Conservation (phyloP, 2,329 filamentous ascomycete genomes). For the Colletotrichum liaoningense region DNA sequence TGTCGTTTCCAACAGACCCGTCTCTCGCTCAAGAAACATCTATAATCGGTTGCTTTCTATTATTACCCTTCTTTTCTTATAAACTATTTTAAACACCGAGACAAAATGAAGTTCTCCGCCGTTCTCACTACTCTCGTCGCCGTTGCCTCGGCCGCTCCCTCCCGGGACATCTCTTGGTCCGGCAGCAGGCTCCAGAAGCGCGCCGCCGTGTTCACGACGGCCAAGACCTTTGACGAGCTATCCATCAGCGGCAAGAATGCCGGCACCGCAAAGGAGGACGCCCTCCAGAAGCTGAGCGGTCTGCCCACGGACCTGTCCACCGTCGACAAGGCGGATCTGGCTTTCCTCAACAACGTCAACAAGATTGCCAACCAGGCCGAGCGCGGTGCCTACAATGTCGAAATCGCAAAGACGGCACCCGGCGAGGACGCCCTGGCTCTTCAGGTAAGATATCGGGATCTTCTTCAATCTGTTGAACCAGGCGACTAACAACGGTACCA, state of each 20-base stretch:
- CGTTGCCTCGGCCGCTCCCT: constrained; percentile 42
- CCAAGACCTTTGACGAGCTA: constrained; percentile 54
- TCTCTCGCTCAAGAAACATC: constrained; percentile 19
- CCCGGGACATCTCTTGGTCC: constrained; percentile 1
- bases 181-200: constrained; percentile 39
- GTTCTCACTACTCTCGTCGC: constrained; percentile 42
- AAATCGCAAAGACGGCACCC: constrained; percentile 57
- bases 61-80: constrained; percentile 15
- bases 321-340: constrained; percentile 59
- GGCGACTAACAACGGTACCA: not conserved
- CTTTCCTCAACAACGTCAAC: constrained; percentile 62
- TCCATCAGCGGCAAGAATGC: constrained; percentile 59
- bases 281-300: constrained; percentile 50
- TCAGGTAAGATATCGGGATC: constrained; percentile 45
- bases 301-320: constrained; percentile 53
- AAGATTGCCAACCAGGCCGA: constrained; percentile 65
- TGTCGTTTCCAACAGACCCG: constrained; percentile 16
- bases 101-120: constrained; percentile 49
- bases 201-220: constrained; percentile 44
- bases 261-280: constrained; percentile 57
- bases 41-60: constrained; percentile 15
- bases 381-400: constrained; percentile 62
- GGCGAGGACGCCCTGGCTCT: constrained; percentile 60
- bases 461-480: not conserved
- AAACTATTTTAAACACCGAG: not conserved